phyloP scores from a whole-genome alignment of 306 rosid genomes.

The Castanea mollissima region DNA sequence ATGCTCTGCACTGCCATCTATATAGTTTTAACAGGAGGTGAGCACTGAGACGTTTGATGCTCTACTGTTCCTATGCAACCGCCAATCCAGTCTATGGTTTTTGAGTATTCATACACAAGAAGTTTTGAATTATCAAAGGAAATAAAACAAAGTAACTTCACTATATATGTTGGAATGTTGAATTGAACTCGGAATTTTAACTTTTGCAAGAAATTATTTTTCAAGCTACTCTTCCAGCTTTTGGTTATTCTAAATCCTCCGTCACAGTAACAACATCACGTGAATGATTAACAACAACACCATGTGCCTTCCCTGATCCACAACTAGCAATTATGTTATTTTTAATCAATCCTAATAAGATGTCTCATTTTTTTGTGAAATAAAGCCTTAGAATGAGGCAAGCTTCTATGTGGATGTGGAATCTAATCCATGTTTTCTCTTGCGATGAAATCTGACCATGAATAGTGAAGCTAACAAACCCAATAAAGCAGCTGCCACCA shows the following conservation, averaged over 20 bases:
- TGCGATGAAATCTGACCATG: conserved; percentile 23
- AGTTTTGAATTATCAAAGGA: conserved; percentile 55
- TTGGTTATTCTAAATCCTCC: conserved; percentile 45
- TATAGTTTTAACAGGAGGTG: too few relatives aligned
- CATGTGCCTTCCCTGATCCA: conserved; percentile 59
- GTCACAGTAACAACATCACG: conserved; percentile 59
- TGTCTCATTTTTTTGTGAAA: conserved; percentile 51
- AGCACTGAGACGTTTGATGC: neutral
- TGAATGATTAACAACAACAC: conserved; percentile 28
- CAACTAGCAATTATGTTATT: conserved; percentile 64
- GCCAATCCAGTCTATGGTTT: conserved; percentile 66
- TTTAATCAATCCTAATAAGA: conserved; percentile 39
- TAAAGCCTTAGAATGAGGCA: conserved; percentile 61
- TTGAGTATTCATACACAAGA: conserved; percentile 72
- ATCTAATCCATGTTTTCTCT: conserved; percentile 31
- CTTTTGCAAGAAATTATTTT: conserved; percentile 68
- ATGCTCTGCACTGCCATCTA: too few relatives aligned
- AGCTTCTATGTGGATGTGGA: conserved; percentile 52
- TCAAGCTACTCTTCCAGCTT: conserved; percentile 60
- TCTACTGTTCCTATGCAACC: conserved; percentile 48
- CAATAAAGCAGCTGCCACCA: conserved; percentile 21
- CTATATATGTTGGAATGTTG: conserved; percentile 64
- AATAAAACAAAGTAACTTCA: conserved; percentile 66
- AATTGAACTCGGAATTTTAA: conserved; percentile 60
- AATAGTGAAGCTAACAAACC: conserved; percentile 10